Conservation (phyloP, 2,329 filamentous ascomycete species). For the Fusarium sp. region DNA sequence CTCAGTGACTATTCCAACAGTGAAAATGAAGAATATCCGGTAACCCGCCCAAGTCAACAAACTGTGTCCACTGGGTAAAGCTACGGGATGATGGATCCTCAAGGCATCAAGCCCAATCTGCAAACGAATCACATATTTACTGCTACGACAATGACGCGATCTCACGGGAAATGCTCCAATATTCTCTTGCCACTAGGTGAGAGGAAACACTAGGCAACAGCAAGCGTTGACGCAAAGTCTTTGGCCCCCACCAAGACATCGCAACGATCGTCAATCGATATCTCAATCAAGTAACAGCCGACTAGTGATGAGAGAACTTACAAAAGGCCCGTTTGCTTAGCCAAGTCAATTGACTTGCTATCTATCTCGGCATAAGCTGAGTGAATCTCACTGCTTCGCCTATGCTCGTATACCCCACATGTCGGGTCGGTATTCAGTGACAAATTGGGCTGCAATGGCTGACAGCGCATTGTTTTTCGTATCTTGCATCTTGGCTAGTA, state of each 20-base stretch:
- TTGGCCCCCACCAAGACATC: background rate
- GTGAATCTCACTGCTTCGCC: background rate
- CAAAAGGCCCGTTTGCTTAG: background rate
- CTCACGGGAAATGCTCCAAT: background rate
- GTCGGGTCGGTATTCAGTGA: background rate
- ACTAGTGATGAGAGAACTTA: background rate
- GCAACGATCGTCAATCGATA: background rate
- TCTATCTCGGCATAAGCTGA: background rate
- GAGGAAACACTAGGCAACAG: background rate
- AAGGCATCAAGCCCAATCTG: background rate
- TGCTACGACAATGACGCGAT: background rate
- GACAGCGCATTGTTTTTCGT: background rate
- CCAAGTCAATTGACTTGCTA: background rate
- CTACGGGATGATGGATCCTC: background rate
- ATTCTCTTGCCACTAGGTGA: no score
- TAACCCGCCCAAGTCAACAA: slow-evolving; percentile 74
- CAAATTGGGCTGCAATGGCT: background rate
- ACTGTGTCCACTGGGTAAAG: slow-evolving; percentile 74
- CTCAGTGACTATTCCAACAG: slow-evolving; percentile 77
- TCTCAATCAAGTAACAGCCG: background rate
- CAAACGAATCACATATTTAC: rapidly evolving
- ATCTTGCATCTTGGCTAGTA: background rate
- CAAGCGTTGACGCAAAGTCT: background rate
- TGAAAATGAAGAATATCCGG: slow-evolving; percentile 77
- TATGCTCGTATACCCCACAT: background rate